Base-by-base conservation (phyloP, 768 basidiomycete species). In the Lentinula sp. region DNA sequence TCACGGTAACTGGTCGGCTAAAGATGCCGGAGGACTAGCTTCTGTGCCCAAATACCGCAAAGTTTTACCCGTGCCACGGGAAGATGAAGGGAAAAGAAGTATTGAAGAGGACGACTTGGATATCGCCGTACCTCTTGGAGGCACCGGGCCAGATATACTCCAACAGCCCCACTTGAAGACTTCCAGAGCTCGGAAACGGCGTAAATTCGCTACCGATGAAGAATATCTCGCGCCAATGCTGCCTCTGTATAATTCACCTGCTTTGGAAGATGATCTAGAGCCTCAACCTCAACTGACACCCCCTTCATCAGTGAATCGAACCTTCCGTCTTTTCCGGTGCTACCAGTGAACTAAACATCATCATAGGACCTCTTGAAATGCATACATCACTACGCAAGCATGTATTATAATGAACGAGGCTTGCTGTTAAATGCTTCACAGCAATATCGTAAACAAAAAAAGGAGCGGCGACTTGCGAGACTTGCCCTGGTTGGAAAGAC, bases 331-430 rank as follows among this genome's bases (percentile, higher is more conserved):
- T 74, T 75, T 18, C 69, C 78, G 39, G 61, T 69, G 74, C 42
- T 18, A 45, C 32, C 10, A 8, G 23, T 13, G 13, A 43, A 15
- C 23, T 23, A 8, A 28, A 11, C 6, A 21, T 60, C 43, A 28
- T 37, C 11, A 3, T 21, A 84, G 81, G 82, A 84, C 59, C 61
- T 84, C 31, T 63, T 83, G 52, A 83, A 83, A 69, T 75, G 75
- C 52, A 76, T 83, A 43, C 83, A 83, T 62, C 71, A 81, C 64
- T 80, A 80, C 59, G 71, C 82, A 23, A 79, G 77, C 51, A 72
- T 70, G 21, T 77, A 80, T 65, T 83, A 83, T 57, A 68, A 69
- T 18, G 75, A 76, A 60, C 70, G 71, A 56, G 81, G 75, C 0
- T 72, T 80, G 59, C 64, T 83, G 6, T 67, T 67, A 2, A 71